Conservation (phyloP, 768 basidiomycete genomes). For the Boletus speciosus region DNA sequence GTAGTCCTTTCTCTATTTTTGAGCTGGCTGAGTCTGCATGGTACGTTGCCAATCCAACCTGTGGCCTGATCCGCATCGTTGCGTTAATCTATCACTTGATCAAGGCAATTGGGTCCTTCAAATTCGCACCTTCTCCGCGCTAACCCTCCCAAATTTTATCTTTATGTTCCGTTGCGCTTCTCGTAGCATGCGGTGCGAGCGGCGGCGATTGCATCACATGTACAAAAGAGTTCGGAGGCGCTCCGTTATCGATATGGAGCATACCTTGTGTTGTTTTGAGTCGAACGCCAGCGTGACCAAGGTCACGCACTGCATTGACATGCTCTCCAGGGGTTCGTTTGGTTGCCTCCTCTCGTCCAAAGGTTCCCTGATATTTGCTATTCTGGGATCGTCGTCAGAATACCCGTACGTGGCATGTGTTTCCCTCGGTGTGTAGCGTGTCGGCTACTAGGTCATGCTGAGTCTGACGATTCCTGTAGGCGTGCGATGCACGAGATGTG, state of each 20-base stretch:
- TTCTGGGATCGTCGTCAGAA: background rate
- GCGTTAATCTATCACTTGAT: background rate
- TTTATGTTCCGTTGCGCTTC: background rate
- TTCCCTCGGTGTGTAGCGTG: background rate
- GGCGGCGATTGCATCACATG: background rate
- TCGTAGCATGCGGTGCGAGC: background rate
- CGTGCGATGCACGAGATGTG: background rate
- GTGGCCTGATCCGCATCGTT: background rate
- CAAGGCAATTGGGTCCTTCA: background rate
- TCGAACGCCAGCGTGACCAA: background rate
- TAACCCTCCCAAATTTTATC: background rate
- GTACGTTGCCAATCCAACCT: background rate
- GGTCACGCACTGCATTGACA: background rate
- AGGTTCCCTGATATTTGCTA: background rate
- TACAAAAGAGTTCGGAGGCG: background rate
- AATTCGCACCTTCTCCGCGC: background rate
- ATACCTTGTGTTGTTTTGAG: background rate
- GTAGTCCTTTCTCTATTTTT: background rate
- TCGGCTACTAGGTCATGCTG: background rate
- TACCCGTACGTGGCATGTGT: background rate
- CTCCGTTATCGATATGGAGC: background rate
- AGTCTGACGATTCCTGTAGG: background rate
- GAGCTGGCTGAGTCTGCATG: background rate
- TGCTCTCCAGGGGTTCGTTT: background rate
- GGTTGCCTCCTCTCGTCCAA: background rate